These are phyloP conservation scores for Prunus davidiana DNA, from an alignment of 306 rosid species.

Conservation along the genomic window DNA sequence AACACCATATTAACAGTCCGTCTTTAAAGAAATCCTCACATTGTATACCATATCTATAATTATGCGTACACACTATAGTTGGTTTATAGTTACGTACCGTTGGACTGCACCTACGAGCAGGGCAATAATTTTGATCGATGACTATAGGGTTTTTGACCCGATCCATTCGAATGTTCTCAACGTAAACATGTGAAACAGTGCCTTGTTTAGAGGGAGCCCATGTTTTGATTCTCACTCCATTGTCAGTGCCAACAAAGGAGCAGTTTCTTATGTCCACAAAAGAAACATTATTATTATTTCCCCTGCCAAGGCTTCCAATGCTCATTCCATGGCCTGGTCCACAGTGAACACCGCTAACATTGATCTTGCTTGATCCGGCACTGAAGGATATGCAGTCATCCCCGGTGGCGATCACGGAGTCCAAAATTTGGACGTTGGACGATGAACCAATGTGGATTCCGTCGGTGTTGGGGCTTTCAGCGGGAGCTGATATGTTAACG, in stretches of 20 bases:
- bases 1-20: no score
- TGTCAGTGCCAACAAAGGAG: conserved; percentile 26
- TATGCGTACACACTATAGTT: no score
- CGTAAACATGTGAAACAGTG: conserved; percentile 6
- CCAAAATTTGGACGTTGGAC: neutral
- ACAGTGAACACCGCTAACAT: conserved; percentile 6
- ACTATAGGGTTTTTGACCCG: conserved; percentile 27
- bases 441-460: conserved; percentile 15
- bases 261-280: conserved; percentile 6
- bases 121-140: conserved; percentile 43
- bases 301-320: conserved; percentile 31
- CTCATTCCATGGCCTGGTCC: conserved; percentile 48
- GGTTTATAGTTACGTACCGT: neutral
- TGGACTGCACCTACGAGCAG: neutral
- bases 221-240: conserved; percentile 39
- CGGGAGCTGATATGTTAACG: conserved; percentile 22
- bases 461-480: conserved; percentile 29
- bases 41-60: no score
- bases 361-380: conserved; percentile 2
- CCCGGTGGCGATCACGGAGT: conserved; percentile 14
- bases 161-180: conserved; percentile 10
- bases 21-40: no score
- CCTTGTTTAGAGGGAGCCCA: conserved; percentile 19
- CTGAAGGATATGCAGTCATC: conserved; percentile 40
- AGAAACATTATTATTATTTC: neutral